Percentiles rank a stretch among this genome's conserved stretches.
These are phyloP conservation scores for Fusarium sp. DNA, from an alignment of 2,329 filamentous ascomycete species.

Conservation along the genomic window DNA sequence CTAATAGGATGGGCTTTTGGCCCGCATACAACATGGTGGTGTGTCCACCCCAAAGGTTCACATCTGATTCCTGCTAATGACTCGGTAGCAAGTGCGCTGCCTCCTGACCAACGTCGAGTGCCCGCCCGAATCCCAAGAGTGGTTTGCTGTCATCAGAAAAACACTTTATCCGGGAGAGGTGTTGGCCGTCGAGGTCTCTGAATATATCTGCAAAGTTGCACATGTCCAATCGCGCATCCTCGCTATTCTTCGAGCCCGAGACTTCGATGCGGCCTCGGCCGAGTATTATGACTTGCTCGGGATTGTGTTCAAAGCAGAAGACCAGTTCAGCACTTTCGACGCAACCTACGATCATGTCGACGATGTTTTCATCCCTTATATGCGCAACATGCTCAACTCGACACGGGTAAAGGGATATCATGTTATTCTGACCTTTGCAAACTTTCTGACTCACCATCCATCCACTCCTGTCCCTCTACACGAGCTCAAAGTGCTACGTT, in stretches of 20 bases:
- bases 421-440: constrained; percentile 46
- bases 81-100: constrained; percentile 50
- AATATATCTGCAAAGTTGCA: constrained; percentile 44
- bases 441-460: constrained; percentile 49
- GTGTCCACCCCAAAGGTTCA: constrained; percentile 18
- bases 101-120: constrained; percentile 46
- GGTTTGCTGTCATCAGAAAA: constrained; percentile 47
- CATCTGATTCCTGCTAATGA: constrained; percentile 19
- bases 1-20: constrained; percentile 50
- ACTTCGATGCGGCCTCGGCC: constrained; percentile 43
- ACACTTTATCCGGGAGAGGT: constrained; percentile 41
- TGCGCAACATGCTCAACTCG: constrained; percentile 47
- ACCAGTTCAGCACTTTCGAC: constrained; percentile 31
- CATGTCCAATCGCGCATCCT: constrained; percentile 44
- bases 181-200: constrained; percentile 42
- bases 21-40: constrained; percentile 52
- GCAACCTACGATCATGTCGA: constrained; percentile 6
- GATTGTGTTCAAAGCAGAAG: constrained; percentile 42
- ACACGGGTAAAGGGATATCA: constrained; percentile 50
- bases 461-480: constrained; percentile 36
- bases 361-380: constrained; percentile 43
- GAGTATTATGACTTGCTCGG: constrained; percentile 43
- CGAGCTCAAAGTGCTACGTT: constrained; percentile 44
- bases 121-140: constrained; percentile 50
- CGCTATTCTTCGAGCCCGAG: constrained; percentile 39